Base-by-base conservation (phyloP, 345 rosid genomes). In the Boechera stricta region DNA sequence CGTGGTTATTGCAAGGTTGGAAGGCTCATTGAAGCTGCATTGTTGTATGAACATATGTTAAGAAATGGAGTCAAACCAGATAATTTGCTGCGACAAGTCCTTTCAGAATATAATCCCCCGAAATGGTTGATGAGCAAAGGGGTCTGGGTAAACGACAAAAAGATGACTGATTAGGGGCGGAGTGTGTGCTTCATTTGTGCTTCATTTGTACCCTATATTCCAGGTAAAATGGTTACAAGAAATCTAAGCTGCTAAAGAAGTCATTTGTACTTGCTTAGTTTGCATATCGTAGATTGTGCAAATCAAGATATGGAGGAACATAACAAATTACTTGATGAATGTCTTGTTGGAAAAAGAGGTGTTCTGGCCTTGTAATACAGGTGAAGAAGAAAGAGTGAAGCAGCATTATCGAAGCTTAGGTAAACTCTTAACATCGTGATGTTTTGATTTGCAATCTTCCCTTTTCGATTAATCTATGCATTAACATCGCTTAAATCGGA, bases 1-100 rank as follows among this genome's bases (percentile, higher is more conserved):
- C 82, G 84, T 73, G 86, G 86, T 21, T 87, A 29, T 60, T 85
- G 90, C 79, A 84, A 85, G 41, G 81, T 74, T 56, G 84, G 87
- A 39, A 87, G 62, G 72, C 68, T 82, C 7, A 69, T 4, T n/a
- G 87, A 87, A 73, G 90, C 86, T 62, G 67, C 62, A 60, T 49
- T 74, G 53, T 79, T 81, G 77, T 87, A 66, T 67, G 79, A 78
- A 10, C 60, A 33, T 1, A 87, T 87, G 87, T 42, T 84, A 10
- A 78, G 72, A 69, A 75, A 67, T 35, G 73, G 87, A 29, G 73
- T 84, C 65, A 63, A 48, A 76, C 87, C 88, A 5, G 87, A 85
- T 75, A 68, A 49, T 35, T 63, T 85, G 69, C 64, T 87, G 66
- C 75, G 24, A 45, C 67, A 26, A 63, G 83, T 71, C 0, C 74